A percentile compares a stretch with the other conserved stretches of the same genome.
Evolutionary conservation across 176 grass and related monocot genomes (phyloP).

Genomic region (Cenchrus purpureus): DNA sequence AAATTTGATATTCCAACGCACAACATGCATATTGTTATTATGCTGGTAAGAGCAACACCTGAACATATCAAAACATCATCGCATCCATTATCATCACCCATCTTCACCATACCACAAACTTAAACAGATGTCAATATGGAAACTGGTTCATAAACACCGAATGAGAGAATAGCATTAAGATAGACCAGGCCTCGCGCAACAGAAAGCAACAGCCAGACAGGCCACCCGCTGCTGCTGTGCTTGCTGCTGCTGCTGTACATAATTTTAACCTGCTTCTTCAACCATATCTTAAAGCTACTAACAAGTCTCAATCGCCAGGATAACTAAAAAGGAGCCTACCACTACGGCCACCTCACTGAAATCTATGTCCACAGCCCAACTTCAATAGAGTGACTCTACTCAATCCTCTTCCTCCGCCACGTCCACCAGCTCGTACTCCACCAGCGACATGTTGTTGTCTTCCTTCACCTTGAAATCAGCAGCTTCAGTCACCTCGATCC

Average conservation of each 20-base stretch:
- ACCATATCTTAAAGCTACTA: constrained; percentile 1
- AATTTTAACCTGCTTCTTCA: constrained; percentile 2
- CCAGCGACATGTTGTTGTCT: constrained; percentile 45
- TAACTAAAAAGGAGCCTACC: constrained; percentile 4
- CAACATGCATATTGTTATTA: not conserved
- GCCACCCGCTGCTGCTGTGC: not conserved
- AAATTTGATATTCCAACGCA: too few species aligned
- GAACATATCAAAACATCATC: not conserved
- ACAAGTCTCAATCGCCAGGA: constrained; percentile 6
- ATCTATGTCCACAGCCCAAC: constrained; percentile 18
- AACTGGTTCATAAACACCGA: not conserved
- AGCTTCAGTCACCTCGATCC: constrained; percentile 36
- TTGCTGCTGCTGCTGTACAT: constrained; percentile 31
- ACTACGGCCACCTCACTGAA: constrained; percentile 13
- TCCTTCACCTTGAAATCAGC: constrained; percentile 28
- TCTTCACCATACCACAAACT: not conserved
- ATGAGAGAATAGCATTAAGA: not conserved
- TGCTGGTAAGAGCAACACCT: not conserved
- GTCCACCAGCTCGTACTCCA: constrained; percentile 44
- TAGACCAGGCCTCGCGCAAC: constrained; percentile 5
- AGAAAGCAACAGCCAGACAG: constrained; percentile 21
- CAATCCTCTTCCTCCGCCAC: constrained; percentile 33
- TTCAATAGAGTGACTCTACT: not conserved
- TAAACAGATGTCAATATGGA: not conserved
- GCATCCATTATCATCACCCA: not conserved